A percentile compares a stretch with the other conserved stretches of the same genome.
phyloP scores from a whole-genome alignment of 2,329 filamentous ascomycete species.

The Periconia macrospinosa region DNA sequence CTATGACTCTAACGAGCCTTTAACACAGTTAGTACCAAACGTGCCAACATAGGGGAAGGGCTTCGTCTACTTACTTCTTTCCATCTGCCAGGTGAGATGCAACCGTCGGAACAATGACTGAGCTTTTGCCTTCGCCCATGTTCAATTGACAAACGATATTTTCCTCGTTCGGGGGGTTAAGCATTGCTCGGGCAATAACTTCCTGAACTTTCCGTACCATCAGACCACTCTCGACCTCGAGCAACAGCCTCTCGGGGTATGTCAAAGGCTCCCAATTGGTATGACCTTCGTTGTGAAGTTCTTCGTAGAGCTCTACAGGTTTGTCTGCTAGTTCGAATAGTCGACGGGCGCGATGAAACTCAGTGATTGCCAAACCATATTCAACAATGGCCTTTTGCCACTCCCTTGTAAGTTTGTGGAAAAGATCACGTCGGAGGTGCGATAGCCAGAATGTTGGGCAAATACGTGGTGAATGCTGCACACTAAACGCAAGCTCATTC shows the following conservation, averaged over 20 bases:
- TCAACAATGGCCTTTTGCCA: constrained; percentile 27
- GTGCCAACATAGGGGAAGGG: too few relatives aligned
- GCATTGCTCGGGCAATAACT: constrained; percentile 54
- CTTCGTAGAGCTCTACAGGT: constrained; percentile 24
- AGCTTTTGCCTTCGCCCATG: constrained; percentile 39
- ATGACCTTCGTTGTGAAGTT: constrained; percentile 56
- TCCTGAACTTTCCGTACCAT: constrained; percentile 63
- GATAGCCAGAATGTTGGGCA: constrained; percentile 25
- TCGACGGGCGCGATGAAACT: constrained; percentile 30
- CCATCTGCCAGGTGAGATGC: constrained; percentile 20
- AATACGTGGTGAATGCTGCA: constrained; percentile 15
- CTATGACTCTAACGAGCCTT: constrained; percentile 59
- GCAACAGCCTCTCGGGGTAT: constrained; percentile 62
- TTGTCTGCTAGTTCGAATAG: constrained; percentile 14
- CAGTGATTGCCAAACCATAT: constrained; percentile 30
- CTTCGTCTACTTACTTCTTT: neutral
- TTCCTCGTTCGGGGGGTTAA: constrained; percentile 5
- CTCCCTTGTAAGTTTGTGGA: constrained; percentile 7
- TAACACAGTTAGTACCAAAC: neutral
- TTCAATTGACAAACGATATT: constrained; percentile 36
- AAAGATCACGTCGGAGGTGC: constrained; percentile 19
- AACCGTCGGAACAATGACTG: constrained; percentile 32
- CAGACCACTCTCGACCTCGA: constrained; percentile 66
- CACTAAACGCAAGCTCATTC: too few relatives aligned
- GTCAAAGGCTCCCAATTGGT: constrained; percentile 56